These are phyloP conservation scores for Ophiorrhiza pumila DNA, from an alignment of 257 asterid species.

Conservation along the genomic window DNA sequence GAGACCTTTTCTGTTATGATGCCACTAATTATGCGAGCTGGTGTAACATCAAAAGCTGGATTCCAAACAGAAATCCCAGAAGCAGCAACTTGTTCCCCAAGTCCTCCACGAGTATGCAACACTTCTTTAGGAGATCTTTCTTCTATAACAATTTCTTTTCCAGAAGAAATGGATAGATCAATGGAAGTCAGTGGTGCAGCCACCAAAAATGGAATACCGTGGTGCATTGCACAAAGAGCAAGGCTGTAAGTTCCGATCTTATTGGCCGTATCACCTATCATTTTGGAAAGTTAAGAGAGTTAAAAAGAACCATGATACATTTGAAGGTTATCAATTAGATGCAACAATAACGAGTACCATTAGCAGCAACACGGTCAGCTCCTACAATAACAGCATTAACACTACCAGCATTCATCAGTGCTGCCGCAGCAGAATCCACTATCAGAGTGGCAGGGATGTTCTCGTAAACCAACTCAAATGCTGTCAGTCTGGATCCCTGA, in stretches of 20 bases:
- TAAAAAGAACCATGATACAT: not conserved
- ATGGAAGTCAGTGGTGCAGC: conserved; percentile 93
- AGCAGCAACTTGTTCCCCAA: conserved; percentile 94
- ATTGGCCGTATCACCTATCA: conserved; percentile 92
- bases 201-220: conserved; percentile 77
- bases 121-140: conserved; percentile 88
- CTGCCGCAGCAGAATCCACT: conserved; percentile 98
- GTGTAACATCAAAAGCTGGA: conserved; percentile 97
- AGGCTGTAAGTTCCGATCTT: conserved; percentile 97
- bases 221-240: conserved; percentile 77
- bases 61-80: conserved; percentile 95
- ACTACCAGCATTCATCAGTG: conserved; percentile 73
- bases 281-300: conserved; percentile 1
- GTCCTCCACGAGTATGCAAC: conserved; percentile 71
- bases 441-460: conserved; percentile 85
- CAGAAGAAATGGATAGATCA: conserved; percentile 70
- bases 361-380: conserved; percentile 95
- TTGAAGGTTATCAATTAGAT: not conserved
- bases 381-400: conserved; percentile 93
- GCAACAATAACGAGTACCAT: conserved; percentile 44
- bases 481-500: conserved; percentile 96
- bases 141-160: conserved; percentile 79
- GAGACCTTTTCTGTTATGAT: conserved; percentile 82
- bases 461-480: conserved; percentile 90
- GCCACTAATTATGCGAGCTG: conserved; percentile 68